Evolutionary conservation across 805 yeast genomes (phyloP).

Genomic region (Hanseniaspora thailandica): DNA sequence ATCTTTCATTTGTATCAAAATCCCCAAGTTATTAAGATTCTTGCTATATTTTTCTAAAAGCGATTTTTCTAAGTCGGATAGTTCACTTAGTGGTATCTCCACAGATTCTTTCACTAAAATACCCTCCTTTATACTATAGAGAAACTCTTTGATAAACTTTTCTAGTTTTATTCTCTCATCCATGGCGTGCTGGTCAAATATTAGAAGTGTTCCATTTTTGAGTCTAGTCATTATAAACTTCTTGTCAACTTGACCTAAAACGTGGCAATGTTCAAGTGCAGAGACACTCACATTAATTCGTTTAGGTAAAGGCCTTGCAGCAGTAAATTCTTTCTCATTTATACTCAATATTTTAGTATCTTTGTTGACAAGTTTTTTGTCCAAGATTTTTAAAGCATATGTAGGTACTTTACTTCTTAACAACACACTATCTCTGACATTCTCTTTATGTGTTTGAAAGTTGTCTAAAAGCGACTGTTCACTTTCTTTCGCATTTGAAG

Average conservation of each 20-base stretch:
- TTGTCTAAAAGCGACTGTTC: slow-evolving; percentile 3
- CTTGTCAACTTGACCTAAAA: slow-evolving; percentile 48
- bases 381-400: background rate
- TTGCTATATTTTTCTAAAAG: slow-evolving; percentile 24
- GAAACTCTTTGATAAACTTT: slow-evolving; percentile 30
- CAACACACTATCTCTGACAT: background rate
- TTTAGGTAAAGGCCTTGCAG: background rate
- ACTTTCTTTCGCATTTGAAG: background rate
- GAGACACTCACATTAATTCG: background rate
- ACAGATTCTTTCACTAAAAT: background rate
- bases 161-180: slow-evolving; percentile 68
- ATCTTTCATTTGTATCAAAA: slow-evolving; percentile 21
- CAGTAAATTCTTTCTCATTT: background rate
- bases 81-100: slow-evolving; percentile 2
- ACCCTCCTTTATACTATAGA: slow-evolving; percentile 16
- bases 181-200: slow-evolving; percentile 75
- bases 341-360: background rate
- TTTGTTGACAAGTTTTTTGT: background rate
- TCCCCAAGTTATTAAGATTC: slow-evolving; percentile 37
- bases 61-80: slow-evolving; percentile 28
- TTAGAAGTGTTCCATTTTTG: slow-evolving; percentile 24
- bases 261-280: slow-evolving; percentile 19
- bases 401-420: background rate
- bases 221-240: slow-evolving; percentile 48
- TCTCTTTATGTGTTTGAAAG: background rate